Percentiles rank a stretch among this genome's conserved stretches.
Conservation (phyloP, 257 asterid species). For the Solanum sejunctum region DNA sequence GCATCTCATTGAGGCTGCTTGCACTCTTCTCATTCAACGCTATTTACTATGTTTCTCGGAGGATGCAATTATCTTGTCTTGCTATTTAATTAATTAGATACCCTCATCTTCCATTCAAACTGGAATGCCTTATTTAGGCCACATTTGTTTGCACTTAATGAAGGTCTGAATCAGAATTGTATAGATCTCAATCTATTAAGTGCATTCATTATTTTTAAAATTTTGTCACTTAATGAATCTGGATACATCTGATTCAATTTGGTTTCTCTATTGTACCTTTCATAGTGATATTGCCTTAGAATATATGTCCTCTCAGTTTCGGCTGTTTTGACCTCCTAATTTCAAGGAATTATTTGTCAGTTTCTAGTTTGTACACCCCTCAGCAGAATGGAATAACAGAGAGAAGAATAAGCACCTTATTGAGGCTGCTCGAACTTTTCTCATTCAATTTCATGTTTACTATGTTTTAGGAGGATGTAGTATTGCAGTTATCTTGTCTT, state of each 20-base stretch:
- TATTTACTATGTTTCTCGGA: not conserved
- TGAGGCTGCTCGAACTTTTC: not conserved
- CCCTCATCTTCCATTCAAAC: not conserved
- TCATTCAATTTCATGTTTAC: not conserved
- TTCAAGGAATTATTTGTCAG: not conserved
- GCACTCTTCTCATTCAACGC: not conserved
- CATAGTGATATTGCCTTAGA: not conserved
- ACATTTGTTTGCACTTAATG: not conserved
- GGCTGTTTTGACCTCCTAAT: not conserved
- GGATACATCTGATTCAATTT: not conserved
- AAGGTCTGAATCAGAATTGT: not conserved
- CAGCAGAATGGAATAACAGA: not conserved
- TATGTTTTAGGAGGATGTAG: not conserved
- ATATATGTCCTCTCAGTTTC: not conserved
- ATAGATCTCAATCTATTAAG: not conserved
- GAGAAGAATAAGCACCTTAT: not conserved
- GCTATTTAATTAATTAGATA: not conserved
- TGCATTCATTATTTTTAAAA: not conserved
- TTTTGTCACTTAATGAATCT: too few relatives aligned
- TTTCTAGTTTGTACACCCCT: not conserved
- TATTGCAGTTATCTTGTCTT: not conserved
- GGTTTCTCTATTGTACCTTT: not conserved
- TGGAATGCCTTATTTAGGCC: not conserved
- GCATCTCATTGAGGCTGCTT: not conserved
- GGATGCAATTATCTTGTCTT: not conserved